Evolutionary conservation across 371 early-diverging fungal species (phyloP).

Genomic region (Mortierella sp.): DNA sequence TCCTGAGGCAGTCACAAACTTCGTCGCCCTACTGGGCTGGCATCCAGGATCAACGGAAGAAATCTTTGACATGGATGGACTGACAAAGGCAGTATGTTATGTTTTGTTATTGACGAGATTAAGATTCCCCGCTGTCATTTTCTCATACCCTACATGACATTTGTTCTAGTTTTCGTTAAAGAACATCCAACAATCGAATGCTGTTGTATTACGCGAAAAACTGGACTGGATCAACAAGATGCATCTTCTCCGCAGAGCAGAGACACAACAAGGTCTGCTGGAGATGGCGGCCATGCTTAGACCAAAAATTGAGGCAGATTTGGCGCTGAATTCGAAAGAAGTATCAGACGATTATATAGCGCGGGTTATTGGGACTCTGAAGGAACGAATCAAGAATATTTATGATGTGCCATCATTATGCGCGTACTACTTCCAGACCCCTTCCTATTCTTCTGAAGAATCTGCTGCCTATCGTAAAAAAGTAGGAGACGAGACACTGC

Average conservation of each 20-base stretch:
- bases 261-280: slow-evolving; percentile 61
- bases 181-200: slow-evolving; percentile 80
- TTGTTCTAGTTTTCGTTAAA: slow-evolving; percentile 73
- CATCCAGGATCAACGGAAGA: slow-evolving; percentile 73
- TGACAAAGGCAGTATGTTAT: slow-evolving; percentile 71
- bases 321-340: slow-evolving; percentile 18
- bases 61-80: slow-evolving; percentile 73
- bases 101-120: background rate
- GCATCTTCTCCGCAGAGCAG: slow-evolving; percentile 70
- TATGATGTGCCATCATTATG: slow-evolving; percentile 70
- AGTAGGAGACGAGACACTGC: slow-evolving; percentile 60
- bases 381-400: slow-evolving; percentile 72
- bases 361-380: slow-evolving; percentile 62
- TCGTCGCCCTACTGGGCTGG: slow-evolving; percentile 92
- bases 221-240: slow-evolving; percentile 90
- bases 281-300: slow-evolving; percentile 45
- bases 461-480: slow-evolving; percentile 62
- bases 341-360: slow-evolving; percentile 58
- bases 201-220: slow-evolving; percentile 82
- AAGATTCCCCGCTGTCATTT: background rate
- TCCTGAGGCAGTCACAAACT: slow-evolving; percentile 91
- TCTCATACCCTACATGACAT: background rate
- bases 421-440: slow-evolving; percentile 69
- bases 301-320: slow-evolving; percentile 36
- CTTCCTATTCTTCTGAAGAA: slow-evolving; percentile 65